Evolutionary conservation across 2,329 filamentous ascomycete genomes (phyloP).

Genomic region (Laburnicola sp.): DNA sequence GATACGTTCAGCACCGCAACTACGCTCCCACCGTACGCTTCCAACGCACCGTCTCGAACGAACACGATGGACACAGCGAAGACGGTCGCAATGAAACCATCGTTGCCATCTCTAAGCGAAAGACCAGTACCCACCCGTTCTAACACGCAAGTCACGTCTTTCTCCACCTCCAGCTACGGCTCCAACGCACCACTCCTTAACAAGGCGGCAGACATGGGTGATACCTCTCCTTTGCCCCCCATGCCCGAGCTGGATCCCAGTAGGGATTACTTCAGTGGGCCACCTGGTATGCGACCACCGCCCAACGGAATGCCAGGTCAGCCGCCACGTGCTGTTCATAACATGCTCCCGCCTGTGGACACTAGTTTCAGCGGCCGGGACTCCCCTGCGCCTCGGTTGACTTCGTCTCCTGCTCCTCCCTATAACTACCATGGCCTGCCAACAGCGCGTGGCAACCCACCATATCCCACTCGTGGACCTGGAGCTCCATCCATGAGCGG

Average conservation of each 20-base stretch:
- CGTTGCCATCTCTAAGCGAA: constrained; percentile 47
- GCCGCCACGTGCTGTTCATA: constrained; percentile 29
- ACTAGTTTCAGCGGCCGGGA: constrained; percentile 31
- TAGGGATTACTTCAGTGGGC: constrained; percentile 34
- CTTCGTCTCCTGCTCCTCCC: constrained; percentile 24
- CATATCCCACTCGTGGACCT: constrained; percentile 14
- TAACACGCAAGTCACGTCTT: constrained; percentile 60
- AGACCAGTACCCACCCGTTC: constrained; percentile 45
- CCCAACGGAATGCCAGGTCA: constrained; percentile 28
- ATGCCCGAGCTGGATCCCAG: constrained; percentile 36
- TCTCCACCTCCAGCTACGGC: constrained; percentile 60
- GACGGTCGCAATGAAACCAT: constrained; percentile 40
- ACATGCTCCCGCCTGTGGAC: constrained; percentile 35
- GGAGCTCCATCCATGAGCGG: constrained; percentile 17
- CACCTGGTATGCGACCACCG: constrained; percentile 16
- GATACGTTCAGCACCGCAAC: constrained; percentile 35
- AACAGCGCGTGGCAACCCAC: constrained; percentile 15
- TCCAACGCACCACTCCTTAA: constrained; percentile 66
- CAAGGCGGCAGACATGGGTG: constrained; percentile 64
- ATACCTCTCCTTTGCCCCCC: constrained; percentile 33
- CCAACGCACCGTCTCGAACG: constrained; percentile 57
- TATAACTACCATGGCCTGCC: constrained; percentile 22
- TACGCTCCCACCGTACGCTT: constrained; percentile 53
- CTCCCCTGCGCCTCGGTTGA: constrained; percentile 27
- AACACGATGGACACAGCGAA: constrained; percentile 46